Evolutionary conservation across 2,329 filamentous ascomycete genomes (phyloP).

Genomic region (Fusarium sp.): DNA sequence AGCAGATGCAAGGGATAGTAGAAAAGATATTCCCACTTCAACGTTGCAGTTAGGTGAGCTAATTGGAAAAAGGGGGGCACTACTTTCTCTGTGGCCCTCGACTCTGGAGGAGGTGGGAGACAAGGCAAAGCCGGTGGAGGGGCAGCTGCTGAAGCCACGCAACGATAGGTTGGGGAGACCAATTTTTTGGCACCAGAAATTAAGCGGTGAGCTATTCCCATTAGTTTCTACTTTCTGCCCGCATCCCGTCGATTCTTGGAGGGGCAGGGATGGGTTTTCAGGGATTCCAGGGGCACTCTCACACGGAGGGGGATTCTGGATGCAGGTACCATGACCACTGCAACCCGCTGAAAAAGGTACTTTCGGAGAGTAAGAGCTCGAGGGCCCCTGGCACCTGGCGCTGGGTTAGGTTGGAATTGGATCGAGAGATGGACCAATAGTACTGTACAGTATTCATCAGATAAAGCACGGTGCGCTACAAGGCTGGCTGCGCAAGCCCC

Average conservation of each 20-base stretch:
- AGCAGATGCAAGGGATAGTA: conserved; percentile 30
- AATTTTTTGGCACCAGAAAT: conserved; percentile 33
- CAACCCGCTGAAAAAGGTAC: conserved; percentile 20
- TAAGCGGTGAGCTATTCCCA: conserved; percentile 44
- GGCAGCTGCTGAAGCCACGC: conserved; percentile 35
- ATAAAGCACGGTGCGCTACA: conserved; percentile 26
- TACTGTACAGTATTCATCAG: conserved; percentile 16
- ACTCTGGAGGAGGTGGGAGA: conserved; percentile 7
- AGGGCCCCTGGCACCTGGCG: too few species aligned
- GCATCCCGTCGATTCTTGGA: conserved; percentile 33
- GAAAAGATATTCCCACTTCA: conserved; percentile 40
- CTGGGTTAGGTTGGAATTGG: too few species aligned
- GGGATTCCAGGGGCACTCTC: conserved; percentile 25
- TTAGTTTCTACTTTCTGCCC: conserved; percentile 34
- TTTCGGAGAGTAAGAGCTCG: conserved; percentile 9
- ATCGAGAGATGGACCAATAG: neutral
- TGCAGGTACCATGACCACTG: conserved; percentile 36
- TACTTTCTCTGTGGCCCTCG: conserved; percentile 8
- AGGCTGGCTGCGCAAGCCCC: conserved; percentile 30
- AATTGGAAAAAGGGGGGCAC: conserved; percentile 33
- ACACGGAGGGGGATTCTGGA: conserved; percentile 21
- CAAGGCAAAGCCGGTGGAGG: conserved; percentile 25
- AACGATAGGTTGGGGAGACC: conserved; percentile 38
- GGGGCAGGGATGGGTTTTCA: conserved; percentile 34
- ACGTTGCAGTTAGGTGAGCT: conserved; percentile 33